Percentiles rank a stretch among this genome's conserved stretches.
phyloP scores from a whole-genome alignment of 2,329 filamentous ascomycete genomes.

The Remersonia thermophila region DNA sequence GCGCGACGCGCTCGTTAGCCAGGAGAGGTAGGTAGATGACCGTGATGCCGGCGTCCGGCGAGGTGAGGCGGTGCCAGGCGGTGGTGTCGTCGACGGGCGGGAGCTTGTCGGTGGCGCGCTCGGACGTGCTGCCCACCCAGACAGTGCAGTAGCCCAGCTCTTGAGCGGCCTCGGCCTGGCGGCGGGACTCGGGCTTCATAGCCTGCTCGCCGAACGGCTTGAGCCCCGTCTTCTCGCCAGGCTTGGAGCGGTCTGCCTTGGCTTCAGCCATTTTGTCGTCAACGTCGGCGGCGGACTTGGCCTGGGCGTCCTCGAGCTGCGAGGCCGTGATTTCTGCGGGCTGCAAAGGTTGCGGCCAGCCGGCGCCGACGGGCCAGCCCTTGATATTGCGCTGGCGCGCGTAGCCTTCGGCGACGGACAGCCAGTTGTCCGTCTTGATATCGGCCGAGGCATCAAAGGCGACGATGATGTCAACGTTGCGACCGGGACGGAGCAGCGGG shows the following conservation, averaged over 20 bases:
- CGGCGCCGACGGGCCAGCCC: constrained; percentile 89
- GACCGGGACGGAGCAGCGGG: constrained; percentile 74
- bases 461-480: constrained; percentile 79
- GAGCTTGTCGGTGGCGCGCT: constrained; percentile 48
- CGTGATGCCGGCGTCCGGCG: constrained; percentile 71
- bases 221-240: too few species aligned
- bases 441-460: constrained; percentile 94
- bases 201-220: background rate
- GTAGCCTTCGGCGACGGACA: constrained; percentile 87
- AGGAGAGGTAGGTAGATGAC: constrained; percentile 87
- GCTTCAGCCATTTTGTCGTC: constrained; percentile 52
- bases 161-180: constrained; percentile 31
- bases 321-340: constrained; percentile 46
- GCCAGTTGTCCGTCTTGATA: constrained; percentile 89
- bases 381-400: constrained; percentile 80
- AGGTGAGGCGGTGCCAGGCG: constrained; percentile 53
- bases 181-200: constrained; percentile 18
- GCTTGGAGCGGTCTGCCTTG: too few species aligned
- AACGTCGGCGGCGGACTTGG: constrained; percentile 46
- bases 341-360: constrained; percentile 64
- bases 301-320: constrained; percentile 57
- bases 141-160: constrained; percentile 85
- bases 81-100: constrained; percentile 48
- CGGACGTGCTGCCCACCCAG: constrained; percentile 79
- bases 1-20: constrained; percentile 59